Base-by-base conservation (phyloP, 108 stramenopile genomes). In the Nannochloropsis gaditana region DNA sequence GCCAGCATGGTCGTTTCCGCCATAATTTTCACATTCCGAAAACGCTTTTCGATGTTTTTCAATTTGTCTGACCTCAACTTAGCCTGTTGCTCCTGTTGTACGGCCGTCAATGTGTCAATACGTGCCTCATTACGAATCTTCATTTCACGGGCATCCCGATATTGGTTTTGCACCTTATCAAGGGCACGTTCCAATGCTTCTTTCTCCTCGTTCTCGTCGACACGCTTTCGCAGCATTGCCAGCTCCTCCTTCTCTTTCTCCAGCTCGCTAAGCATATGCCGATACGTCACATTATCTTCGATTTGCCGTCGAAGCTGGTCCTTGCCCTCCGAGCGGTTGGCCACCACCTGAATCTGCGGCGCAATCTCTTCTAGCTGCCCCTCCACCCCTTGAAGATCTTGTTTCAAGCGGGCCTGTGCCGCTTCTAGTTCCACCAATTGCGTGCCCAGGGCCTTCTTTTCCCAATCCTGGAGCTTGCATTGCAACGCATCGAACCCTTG, bases 1-100 rank as follows among this genome's bases (percentile, higher is more conserved):
- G 96, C 95, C 91, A 97, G 93, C 79, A 92, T 90, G 19, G 96
- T 97, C 10, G 97, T 98, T 84, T 95, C 93, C 84, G 93, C 86
- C 84, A 94, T 91, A 86, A 98, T 98, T 90, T 93, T 92, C 44
- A 91, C 92, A 44, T 90, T 87, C 2, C 97, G 92, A 84, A 95
- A 94, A n/a, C 94, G 88, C 81, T 97, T 93, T 44, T 97, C 96
- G 41, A 99, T 90, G 50, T 93, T 91, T 79, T 92, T 87, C 87
- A 97, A 98, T 80, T 96, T 94, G 44, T 85, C 80, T 43, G 86
- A 47, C 44, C 87, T 83, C 15, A 95, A 91, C 85, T 93, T 94
- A 21, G 91, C 85, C 89, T 93, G 45, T 81, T 90, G 82, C 41
- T 85, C 81, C 44, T 41, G 21, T 41, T 85, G 42, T 11, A 89